phyloP scores from a whole-genome alignment of 83 land plant species.

The Larix sibirica region DNA sequence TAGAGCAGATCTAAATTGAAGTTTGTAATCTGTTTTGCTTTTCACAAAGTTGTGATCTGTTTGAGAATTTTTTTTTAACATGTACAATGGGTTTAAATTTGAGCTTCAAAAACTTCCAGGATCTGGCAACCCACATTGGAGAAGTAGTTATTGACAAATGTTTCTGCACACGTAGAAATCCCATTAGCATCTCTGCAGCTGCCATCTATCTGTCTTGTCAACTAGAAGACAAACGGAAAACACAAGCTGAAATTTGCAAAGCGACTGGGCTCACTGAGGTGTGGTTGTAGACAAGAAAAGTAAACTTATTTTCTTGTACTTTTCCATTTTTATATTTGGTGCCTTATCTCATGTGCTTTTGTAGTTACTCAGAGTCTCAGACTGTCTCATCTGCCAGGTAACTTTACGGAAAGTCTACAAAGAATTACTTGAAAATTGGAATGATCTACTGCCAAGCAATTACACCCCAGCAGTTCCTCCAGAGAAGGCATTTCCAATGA shows the following conservation, averaged over 20 bases:
- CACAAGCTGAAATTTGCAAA: slow-evolving; percentile 92
- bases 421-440: slow-evolving; percentile 79
- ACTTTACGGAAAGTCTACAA: slow-evolving; percentile 89
- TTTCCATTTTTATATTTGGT: background rate
- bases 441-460: slow-evolving; percentile 78
- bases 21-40: background rate
- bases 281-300: slow-evolving; percentile 7
- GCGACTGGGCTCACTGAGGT: slow-evolving; percentile 91
- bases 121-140: slow-evolving; percentile 88
- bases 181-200: slow-evolving; percentile 93
- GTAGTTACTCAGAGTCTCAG: background rate
- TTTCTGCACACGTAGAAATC: slow-evolving; percentile 89
- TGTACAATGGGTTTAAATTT: background rate
- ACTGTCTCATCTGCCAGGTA: slow-evolving; percentile 27
- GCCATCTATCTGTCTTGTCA: slow-evolving; percentile 90
- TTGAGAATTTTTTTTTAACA: background rate
- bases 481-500: slow-evolving; percentile 85
- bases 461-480: slow-evolving; percentile 90
- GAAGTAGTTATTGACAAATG: slow-evolving; percentile 91
- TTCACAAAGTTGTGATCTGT: background rate
- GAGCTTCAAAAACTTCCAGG: slow-evolving; percentile 34
- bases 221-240: slow-evolving; percentile 85
- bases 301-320: background rate
- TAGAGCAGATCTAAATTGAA: background rate
- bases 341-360: background rate